phyloP scores from a whole-genome alignment of 1,139 yeast genomes.

The Candida tetrigidarum region DNA sequence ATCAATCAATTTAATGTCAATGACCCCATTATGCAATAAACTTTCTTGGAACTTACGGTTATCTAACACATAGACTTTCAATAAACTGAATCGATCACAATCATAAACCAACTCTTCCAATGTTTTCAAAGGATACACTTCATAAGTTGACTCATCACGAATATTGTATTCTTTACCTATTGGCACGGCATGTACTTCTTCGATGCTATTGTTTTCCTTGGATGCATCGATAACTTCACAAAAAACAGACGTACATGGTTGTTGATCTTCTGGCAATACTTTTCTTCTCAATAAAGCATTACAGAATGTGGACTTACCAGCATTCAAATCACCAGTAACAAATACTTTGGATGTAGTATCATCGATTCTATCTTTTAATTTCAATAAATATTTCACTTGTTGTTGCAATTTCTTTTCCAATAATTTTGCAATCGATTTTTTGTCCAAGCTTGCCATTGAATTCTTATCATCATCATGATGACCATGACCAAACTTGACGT shows the following conservation, averaged over 20 bases:
- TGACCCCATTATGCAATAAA: slow-evolving; percentile 84
- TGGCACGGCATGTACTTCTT: slow-evolving; percentile 94
- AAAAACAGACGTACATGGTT: slow-evolving; percentile 96
- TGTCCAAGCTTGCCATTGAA: slow-evolving; percentile 59
- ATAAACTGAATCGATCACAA: slow-evolving; percentile 69
- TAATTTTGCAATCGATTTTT: slow-evolving; percentile 64
- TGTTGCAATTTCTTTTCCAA: slow-evolving; percentile 66
- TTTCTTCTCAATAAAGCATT: slow-evolving; percentile 83
- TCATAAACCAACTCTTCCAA: slow-evolving; percentile 75
- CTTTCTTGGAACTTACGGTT: slow-evolving; percentile 70
- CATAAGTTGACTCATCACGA: slow-evolving; percentile 68
- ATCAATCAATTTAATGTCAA: slow-evolving; percentile 90
- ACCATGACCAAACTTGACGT: slow-evolving; percentile 61
- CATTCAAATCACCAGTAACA: slow-evolving; percentile 95
- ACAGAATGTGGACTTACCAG: slow-evolving; percentile 97
- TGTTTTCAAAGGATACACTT: slow-evolving; percentile 53
- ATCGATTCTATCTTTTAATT: slow-evolving; percentile 81
- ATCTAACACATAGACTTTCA: slow-evolving; percentile 85
- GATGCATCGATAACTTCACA: slow-evolving; percentile 89
- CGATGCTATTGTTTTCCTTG: slow-evolving; percentile 70
- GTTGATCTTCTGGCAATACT: slow-evolving; percentile 93
- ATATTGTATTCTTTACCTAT: slow-evolving; percentile 55
- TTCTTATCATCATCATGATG: slow-evolving; percentile 45
- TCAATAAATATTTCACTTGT: slow-evolving; percentile 68
- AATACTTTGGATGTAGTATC: slow-evolving; percentile 93